Evolutionary conservation across 495 filamentous ascomycete species (phyloP).

Genomic region (Tuber melanosporum): DNA sequence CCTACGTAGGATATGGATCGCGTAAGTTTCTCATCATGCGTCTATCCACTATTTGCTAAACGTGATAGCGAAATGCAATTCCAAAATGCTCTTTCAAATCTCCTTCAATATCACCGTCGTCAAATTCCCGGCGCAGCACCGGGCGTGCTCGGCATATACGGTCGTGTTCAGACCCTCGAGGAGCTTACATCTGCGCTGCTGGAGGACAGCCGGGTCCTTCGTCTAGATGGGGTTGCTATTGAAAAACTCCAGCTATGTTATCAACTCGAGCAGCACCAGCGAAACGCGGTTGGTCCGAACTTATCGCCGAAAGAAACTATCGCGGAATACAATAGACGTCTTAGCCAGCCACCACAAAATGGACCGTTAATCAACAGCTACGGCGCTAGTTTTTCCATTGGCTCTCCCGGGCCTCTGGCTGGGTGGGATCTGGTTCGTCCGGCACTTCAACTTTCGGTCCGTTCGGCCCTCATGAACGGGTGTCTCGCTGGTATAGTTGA

Average conservation of each 20-base stretch:
- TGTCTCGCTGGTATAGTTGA: slow-evolving; percentile 22
- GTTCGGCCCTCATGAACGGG: slow-evolving; percentile 35
- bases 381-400: neutral
- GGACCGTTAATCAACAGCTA: slow-evolving; percentile 2
- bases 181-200: slow-evolving; percentile 37
- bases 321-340: slow-evolving; percentile 22
- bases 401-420: neutral
- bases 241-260: slow-evolving; percentile 35
- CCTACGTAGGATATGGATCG: slow-evolving; percentile 35
- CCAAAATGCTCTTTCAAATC: slow-evolving; percentile 36
- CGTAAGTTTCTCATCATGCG: slow-evolving; percentile 17
- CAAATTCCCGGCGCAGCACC: slow-evolving; percentile 25
- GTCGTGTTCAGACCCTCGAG: slow-evolving; percentile 37
- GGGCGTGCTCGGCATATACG: slow-evolving; percentile 28
- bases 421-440: slow-evolving; percentile 39
- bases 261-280: slow-evolving; percentile 33
- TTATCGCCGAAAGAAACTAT: slow-evolving; percentile 35
- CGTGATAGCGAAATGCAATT: slow-evolving; percentile 38
- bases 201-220: slow-evolving; percentile 31
- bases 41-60: slow-evolving; percentile 11
- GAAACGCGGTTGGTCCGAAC: slow-evolving; percentile 36
- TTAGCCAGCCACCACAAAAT: slow-evolving; percentile 14
- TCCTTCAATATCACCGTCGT: slow-evolving; percentile 26
- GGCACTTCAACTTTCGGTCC: slow-evolving; percentile 33
- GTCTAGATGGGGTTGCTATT: slow-evolving; percentile 19